These are phyloP conservation scores for Apophysomyces trapeziformis DNA, from an alignment of 371 early-diverging fungal species.

Conservation along the genomic window DNA sequence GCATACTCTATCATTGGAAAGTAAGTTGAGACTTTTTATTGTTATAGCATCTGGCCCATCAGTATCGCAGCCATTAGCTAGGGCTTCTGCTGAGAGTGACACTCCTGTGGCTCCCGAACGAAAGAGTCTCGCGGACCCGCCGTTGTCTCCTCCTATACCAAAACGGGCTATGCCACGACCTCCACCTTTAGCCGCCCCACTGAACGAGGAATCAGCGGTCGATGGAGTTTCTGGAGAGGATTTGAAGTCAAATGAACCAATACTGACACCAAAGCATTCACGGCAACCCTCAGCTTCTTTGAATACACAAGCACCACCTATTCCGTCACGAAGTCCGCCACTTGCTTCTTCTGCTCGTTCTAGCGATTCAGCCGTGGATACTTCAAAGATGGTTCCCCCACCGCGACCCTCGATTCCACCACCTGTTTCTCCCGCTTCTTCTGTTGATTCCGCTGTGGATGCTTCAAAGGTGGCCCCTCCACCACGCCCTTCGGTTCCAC, in stretches of 20 bases:
- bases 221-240: slow-evolving; percentile 17
- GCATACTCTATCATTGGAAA: too few species aligned
- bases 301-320: slow-evolving; percentile 24
- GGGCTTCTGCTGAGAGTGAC: slow-evolving; percentile 13
- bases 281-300: slow-evolving; percentile 33
- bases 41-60: not conserved
- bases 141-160: slow-evolving; percentile 29
- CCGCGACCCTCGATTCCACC: slow-evolving; percentile 19
- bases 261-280: slow-evolving; percentile 29
- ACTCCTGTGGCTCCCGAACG: slow-evolving; percentile 6
- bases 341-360: not conserved
- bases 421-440: slow-evolving; percentile 11
- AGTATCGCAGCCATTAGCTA: not conserved
- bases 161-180: slow-evolving; percentile 46
- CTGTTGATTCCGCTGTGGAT: not conserved
- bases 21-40: not conserved
- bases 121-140: slow-evolving; percentile 13
- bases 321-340: slow-evolving; percentile 1
- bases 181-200: slow-evolving; percentile 18
- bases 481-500: slow-evolving; percentile 22
- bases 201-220: slow-evolving; percentile 12
- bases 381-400: slow-evolving; percentile 3
- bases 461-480: not conserved
- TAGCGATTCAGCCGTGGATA: not conserved
- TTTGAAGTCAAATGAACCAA: not conserved